Base-by-base conservation (phyloP, 495 filamentous ascomycete genomes). In the Clavariopsis aquatica region DNA sequence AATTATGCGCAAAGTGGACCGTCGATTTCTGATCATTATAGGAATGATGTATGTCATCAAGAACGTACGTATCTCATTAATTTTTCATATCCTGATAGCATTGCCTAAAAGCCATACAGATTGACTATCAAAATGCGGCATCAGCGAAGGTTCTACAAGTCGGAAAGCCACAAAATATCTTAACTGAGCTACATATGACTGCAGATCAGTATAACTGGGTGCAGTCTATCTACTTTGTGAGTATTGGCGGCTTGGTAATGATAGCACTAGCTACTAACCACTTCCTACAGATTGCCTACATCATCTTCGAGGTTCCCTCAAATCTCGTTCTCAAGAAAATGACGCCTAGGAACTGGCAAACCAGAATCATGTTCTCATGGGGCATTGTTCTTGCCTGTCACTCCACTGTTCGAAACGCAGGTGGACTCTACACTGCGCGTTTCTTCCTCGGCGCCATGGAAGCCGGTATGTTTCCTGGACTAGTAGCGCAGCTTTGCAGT, bases 371-470 rank as follows among this genome's bases (percentile, higher is more conserved):
- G 66, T 36, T 77, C 17, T 66, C 69, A 24, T 78, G 77, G 77
- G 77, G 77, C 5, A 65, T 72, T 19, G 69, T 74, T 19, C 65
- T 75, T 0, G 74, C 75, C 56, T 77, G 74, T 36, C 73, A 75
- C 29, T 74, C 73, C 24, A 74, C 75, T 0, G 73, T 74, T 12
- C 69, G 71, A 5, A 77, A 77, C 49, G 71, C 72, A 19, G 69
- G 69, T 0, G 69, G 67, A 0, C 58, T 77, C 19, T 75, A 68
- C 34, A 62, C 74, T 6, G 57, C 72, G 9, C 72, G 77, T 4
- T 78, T 76, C 38, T 54, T 78, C 19, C 70, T 78, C 7, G 77
- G 75, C 9, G 68, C 77, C 62, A 52, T 74, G 57, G 77, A 78
- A 45, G 75, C 77, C 9, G 77, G 77, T 0, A 70, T 77, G 60